Conservation (phyloP, 208 protist species). For the Angomonas deanei region DNA sequence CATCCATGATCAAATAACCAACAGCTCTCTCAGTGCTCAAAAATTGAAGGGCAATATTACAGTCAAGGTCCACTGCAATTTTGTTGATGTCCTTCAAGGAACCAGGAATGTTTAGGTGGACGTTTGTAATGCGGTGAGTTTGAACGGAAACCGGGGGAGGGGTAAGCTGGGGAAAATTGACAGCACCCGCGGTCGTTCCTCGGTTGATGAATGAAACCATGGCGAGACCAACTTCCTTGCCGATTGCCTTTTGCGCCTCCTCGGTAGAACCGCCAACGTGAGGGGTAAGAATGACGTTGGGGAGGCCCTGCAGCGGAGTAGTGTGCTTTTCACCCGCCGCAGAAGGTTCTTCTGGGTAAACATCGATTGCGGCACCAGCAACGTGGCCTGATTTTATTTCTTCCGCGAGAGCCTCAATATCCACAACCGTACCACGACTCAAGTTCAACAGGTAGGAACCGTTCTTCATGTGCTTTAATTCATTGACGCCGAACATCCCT, state of each 20-base stretch:
- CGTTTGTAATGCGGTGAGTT: slow-evolving; percentile 82
- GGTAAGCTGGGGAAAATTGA: slow-evolving; percentile 91
- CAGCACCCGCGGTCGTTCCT: slow-evolving; percentile 72
- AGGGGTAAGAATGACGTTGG: slow-evolving; percentile 93
- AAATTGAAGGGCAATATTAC: slow-evolving; percentile 81
- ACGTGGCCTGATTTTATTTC: slow-evolving; percentile 77
- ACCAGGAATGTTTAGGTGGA: slow-evolving; percentile 90
- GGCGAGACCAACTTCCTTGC: slow-evolving; percentile 79
- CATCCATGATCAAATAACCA: slow-evolving; percentile 79
- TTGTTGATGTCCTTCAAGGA: slow-evolving; percentile 87
- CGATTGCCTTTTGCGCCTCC: slow-evolving; percentile 91
- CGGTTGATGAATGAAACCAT: slow-evolving; percentile 82
- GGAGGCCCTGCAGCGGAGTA: slow-evolving; percentile 72
- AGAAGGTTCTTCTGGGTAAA: slow-evolving; percentile 88
- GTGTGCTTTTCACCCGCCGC: slow-evolving; percentile 32
- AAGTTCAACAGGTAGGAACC: slow-evolving; percentile 85
- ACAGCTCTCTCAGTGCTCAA: slow-evolving; percentile 60
- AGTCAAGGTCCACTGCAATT: slow-evolving; percentile 76
- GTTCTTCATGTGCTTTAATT: slow-evolving; percentile 71
- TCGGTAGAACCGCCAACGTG: slow-evolving; percentile 93
- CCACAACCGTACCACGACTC: slow-evolving; percentile 77
- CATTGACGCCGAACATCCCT: slow-evolving; percentile 65
- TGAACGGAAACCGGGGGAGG: slow-evolving; percentile 30
- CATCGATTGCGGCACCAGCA: slow-evolving; percentile 87
- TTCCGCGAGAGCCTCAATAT: slow-evolving; percentile 69